Evolutionary conservation across 2,329 filamentous ascomycete genomes (phyloP).

Genomic region (Ceratocystis diversiconidia): DNA sequence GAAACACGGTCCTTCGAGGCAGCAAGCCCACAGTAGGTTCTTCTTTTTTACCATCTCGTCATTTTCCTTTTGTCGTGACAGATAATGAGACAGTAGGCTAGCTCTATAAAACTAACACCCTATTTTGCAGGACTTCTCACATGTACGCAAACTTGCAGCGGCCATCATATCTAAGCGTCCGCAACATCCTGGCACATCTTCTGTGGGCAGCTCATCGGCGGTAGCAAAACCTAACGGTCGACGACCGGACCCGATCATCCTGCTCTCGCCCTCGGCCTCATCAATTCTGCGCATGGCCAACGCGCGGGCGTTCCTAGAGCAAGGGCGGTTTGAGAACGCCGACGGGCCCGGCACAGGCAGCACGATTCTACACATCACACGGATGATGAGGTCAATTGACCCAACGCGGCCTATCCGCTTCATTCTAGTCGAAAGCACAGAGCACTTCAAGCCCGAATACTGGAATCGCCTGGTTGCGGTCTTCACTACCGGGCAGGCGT

Average conservation of each 20-base stretch:
- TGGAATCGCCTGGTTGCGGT: slow-evolving; percentile 92
- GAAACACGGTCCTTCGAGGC: slow-evolving; percentile 75
- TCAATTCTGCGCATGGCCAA: slow-evolving; percentile 91
- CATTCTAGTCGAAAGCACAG: slow-evolving; percentile 83
- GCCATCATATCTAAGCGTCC: slow-evolving; percentile 56
- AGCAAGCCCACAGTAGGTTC: slow-evolving; percentile 68
- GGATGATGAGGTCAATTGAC: slow-evolving; percentile 57
- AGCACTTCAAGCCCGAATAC: slow-evolving; percentile 96
- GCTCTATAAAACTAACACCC: neutral
- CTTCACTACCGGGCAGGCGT: slow-evolving; percentile 92
- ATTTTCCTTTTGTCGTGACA: neutral
- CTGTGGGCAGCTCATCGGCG: slow-evolving; percentile 26
- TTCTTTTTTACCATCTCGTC: neutral
- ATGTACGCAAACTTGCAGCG: slow-evolving; percentile 73
- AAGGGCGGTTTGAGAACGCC: slow-evolving; percentile 65
- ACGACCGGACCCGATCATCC: slow-evolving; percentile 73
- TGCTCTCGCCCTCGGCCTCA: slow-evolving; percentile 89
- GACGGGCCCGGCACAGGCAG: slow-evolving; percentile 53
- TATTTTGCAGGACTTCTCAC: slow-evolving; percentile 68
- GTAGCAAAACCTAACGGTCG: slow-evolving; percentile 34
- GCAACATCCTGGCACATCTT: slow-evolving; percentile 26
- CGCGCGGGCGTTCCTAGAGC: slow-evolving; percentile 83
- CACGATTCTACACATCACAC: slow-evolving; percentile 76
- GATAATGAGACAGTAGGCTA: neutral
- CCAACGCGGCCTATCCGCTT: slow-evolving; percentile 67